phyloP scores from a whole-genome alignment of 1,284 basidiomycete species.

The Microbotryum lychnidis-dioicae region DNA sequence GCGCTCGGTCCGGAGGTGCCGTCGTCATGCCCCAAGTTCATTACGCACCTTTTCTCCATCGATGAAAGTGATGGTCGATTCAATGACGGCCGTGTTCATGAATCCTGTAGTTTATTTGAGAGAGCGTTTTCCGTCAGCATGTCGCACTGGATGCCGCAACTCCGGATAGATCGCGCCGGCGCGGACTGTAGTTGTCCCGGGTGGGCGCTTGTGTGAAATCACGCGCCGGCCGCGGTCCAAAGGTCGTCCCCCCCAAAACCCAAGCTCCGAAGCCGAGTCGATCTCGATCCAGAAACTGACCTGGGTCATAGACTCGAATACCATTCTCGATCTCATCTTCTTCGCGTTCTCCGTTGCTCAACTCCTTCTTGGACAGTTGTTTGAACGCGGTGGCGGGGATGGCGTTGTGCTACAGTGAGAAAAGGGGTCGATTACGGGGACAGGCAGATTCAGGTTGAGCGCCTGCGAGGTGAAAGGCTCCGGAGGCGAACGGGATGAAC shows the following conservation, averaged over 20 bases:
- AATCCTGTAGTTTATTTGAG: constrained; percentile 50
- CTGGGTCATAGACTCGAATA: constrained; percentile 58
- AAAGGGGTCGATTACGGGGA: neutral
- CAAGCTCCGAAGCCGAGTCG: no score
- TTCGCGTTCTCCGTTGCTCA: constrained; percentile 53
- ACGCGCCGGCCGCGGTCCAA: neutral
- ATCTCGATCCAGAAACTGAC: constrained; percentile 8
- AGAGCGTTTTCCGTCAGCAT: neutral
- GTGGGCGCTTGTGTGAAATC: neutral
- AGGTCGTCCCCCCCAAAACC: neutral
- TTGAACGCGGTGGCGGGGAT: constrained; percentile 74
- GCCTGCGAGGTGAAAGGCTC: neutral
- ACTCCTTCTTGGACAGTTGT: constrained; percentile 49
- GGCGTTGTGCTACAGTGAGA: constrained; percentile 50
- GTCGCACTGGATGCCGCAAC: neutral
- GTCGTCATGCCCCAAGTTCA: neutral
- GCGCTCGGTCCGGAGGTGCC: neutral
- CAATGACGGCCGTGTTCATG: constrained; percentile 75
- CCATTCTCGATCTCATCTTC: constrained; percentile 69
- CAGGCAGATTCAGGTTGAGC: neutral
- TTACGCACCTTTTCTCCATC: constrained; percentile 64
- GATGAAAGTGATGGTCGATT: constrained; percentile 74
- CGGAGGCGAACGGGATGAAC: neutral
- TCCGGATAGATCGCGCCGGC: no score
- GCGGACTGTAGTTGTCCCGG: neutral